phyloP scores from a whole-genome alignment of 2,329 filamentous ascomycete species.

The Ilyonectria mors-panacis region DNA sequence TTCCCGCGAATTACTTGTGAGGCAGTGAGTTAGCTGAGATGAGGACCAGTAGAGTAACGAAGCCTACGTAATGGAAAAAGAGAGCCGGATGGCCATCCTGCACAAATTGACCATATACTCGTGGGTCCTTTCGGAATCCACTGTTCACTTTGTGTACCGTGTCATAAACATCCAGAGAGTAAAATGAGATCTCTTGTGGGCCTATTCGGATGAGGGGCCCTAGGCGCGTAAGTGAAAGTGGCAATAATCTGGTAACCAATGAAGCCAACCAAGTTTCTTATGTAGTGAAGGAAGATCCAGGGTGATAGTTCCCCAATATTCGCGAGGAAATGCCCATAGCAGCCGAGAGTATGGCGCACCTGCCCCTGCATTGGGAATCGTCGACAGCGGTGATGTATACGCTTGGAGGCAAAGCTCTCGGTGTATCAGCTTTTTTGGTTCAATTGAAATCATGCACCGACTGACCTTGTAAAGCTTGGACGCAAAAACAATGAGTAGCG shows the following conservation, averaged over 20 bases:
- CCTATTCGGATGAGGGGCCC: slow-evolving; percentile 43
- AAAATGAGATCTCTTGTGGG: slow-evolving; percentile 47
- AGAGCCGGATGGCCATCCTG: slow-evolving; percentile 48
- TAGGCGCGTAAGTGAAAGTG: not conserved
- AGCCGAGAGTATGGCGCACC: slow-evolving; percentile 41
- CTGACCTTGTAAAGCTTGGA: not conserved
- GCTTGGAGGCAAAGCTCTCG: slow-evolving; percentile 5
- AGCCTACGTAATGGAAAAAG: slow-evolving; percentile 46
- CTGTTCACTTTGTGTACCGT: slow-evolving; percentile 45
- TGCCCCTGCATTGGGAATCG: slow-evolving; percentile 40
- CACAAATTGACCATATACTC: slow-evolving; percentile 48
- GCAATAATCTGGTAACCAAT: not conserved
- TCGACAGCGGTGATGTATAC: slow-evolving; percentile 32
- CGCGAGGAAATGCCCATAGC: slow-evolving; percentile 42
- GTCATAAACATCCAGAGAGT: slow-evolving; percentile 46
- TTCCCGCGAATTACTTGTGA: slow-evolving; percentile 39
- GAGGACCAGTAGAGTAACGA: not conserved
- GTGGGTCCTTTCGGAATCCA: slow-evolving; percentile 45
- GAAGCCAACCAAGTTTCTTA: slow-evolving; percentile 35
- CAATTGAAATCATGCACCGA: not conserved
- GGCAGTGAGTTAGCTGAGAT: slow-evolving; percentile 22
- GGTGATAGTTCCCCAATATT: slow-evolving; percentile 41
- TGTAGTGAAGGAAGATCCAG: slow-evolving; percentile 43
- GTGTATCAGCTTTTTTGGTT: not conserved
- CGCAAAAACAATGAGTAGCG: not conserved